These are phyloP conservation scores for Castanea sativa DNA, from an alignment of 306 rosid species.

Conservation along the genomic window DNA sequence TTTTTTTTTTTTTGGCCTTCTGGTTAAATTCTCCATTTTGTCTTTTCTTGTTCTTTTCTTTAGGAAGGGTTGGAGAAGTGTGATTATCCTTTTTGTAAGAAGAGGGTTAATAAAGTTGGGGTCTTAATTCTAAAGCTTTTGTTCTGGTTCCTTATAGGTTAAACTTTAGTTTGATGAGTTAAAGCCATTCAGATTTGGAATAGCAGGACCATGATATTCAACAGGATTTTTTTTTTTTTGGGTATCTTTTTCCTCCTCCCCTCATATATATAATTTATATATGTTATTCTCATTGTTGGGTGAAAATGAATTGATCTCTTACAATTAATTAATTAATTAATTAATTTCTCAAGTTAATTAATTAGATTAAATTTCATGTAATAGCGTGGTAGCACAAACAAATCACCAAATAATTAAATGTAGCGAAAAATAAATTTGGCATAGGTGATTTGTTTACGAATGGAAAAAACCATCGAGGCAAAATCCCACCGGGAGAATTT, in stretches of 20 bases:
- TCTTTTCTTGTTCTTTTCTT: conserved; percentile 37
- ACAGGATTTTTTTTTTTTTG: not conserved
- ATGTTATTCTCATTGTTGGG: not conserved
- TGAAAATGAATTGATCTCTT: no score
- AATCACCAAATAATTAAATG: no score
- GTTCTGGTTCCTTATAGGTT: conserved; percentile 26
- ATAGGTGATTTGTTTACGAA: no score
- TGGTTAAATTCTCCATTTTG: conserved; percentile 41
- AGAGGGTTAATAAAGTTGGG: conserved; percentile 53
- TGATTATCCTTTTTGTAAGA: conserved; percentile 45
- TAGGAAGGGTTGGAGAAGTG: conserved; percentile 44
- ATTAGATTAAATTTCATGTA: no score
- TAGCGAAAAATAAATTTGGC: no score
- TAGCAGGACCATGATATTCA: not conserved
- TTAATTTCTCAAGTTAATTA: no score
- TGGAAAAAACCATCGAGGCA: no score
- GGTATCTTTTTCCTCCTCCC: not conserved
- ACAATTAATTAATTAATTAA: no score
- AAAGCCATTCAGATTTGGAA: not conserved
- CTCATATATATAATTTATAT: not conserved
- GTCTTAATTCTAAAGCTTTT: conserved; percentile 27
- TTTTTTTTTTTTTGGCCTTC: conserved; percentile 12
- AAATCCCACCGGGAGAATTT: no score
- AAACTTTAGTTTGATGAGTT: conserved; percentile 20
- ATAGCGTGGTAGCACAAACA: no score